Evolutionary conservation across 1,284 basidiomycete genomes (phyloP).

Genomic region (Meira miltonrushii): DNA sequence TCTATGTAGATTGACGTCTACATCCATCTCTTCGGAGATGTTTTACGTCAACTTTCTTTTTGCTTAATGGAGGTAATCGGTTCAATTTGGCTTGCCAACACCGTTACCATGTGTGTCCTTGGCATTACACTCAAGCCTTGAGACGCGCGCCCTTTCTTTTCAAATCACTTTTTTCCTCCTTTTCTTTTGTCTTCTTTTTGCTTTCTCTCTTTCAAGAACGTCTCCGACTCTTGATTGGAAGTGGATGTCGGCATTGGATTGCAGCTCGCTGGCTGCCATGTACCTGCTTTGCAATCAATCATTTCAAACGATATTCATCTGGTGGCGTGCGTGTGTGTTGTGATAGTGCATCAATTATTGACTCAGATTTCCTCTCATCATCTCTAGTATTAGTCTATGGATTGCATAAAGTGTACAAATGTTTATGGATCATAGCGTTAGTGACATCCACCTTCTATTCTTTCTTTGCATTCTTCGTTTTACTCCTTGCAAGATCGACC

Average conservation of each 20-base stretch:
- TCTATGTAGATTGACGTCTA: conserved; percentile 34
- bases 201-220: too few relatives aligned
- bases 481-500: conserved; percentile 25
- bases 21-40: conserved; percentile 23
- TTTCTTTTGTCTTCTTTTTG: neutral
- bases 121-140: conserved; percentile 26
- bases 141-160: conserved; percentile 24
- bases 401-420: too few relatives aligned
- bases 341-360: too few relatives aligned
- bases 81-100: conserved; percentile 21
- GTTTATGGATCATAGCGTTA: too few relatives aligned
- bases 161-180: conserved; percentile 3
- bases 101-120: conserved; percentile 24
- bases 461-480: neutral
- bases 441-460: neutral
- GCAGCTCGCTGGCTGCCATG: too few relatives aligned
- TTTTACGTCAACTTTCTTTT: conserved; percentile 27
- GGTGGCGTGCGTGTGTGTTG: too few relatives aligned
- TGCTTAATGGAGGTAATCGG: conserved; percentile 15
- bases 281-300: too few relatives aligned
- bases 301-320: too few relatives aligned
- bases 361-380: too few relatives aligned
- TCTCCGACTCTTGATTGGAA: too few relatives aligned
- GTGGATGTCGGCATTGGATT: too few relatives aligned
- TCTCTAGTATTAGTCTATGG: too few relatives aligned